Percentiles rank a stretch among this genome's conserved stretches.
These are phyloP conservation scores for Brassica hybrid DNA, from an alignment of 441 rosid species.

Conservation along the genomic window DNA sequence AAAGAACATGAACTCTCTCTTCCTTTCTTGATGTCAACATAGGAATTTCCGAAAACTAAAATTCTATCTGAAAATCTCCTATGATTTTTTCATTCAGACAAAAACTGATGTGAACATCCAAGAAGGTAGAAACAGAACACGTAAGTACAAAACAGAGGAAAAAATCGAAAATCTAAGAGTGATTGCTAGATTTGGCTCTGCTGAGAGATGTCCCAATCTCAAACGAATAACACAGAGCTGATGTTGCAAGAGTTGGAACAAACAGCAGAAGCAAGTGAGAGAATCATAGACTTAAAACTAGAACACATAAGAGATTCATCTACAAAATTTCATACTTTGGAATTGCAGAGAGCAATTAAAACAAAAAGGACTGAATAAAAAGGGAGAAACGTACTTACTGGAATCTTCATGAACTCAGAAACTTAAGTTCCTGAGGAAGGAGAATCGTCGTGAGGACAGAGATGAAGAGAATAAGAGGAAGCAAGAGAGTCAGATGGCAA, in stretches of 20 bases:
- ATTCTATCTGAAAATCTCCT: conserved; percentile 7
- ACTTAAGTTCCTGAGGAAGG: conserved; percentile 41
- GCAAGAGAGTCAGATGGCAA: conserved; percentile 41
- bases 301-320: conserved; percentile 21
- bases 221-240: neutral
- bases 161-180: conserved; percentile 7
- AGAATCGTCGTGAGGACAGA: conserved; percentile 37
- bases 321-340: conserved; percentile 18
- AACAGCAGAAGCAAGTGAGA: conserved; percentile 1
- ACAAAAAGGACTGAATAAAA: conserved; percentile 11
- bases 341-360: conserved; percentile 4
- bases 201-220: neutral
- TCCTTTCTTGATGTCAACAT: neutral
- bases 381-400: conserved; percentile 91
- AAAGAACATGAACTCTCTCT: conserved; percentile 18
- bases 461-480: conserved; percentile 27
- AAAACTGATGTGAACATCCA: conserved; percentile 30
- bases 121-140: neutral
- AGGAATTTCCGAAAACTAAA: neutral
- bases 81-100: neutral
- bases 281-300: neutral
- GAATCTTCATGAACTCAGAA: conserved; percentile 78
- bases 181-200: conserved; percentile 25
- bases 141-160: conserved; percentile 28
- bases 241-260: conserved; percentile 1